Conservation (phyloP, 352 stramenopile genomes). For the Phytopythium kandeliae region DNA sequence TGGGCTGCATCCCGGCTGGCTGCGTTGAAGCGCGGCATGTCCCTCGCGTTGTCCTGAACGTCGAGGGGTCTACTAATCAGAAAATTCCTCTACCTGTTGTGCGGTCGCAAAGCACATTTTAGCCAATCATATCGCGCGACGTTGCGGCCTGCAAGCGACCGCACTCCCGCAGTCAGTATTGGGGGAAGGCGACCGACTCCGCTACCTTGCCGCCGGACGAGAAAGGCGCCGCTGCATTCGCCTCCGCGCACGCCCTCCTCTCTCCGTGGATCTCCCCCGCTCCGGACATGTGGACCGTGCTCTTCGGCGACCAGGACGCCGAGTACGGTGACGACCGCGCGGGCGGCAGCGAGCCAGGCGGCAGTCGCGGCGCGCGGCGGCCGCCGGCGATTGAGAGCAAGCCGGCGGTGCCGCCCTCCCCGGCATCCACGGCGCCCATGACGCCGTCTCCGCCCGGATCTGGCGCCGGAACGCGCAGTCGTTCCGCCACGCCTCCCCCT, state of each 20-base stretch:
- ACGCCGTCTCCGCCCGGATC: constrained; percentile 23
- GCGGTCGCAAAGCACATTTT: background rate
- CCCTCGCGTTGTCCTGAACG: background rate
- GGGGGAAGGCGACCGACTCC: background rate
- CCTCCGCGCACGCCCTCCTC: no score
- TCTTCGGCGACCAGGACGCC: constrained; percentile 50
- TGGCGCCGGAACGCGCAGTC: background rate
- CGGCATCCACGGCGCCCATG: constrained; percentile 19
- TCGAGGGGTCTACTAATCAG: background rate
- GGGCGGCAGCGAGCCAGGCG: background rate
- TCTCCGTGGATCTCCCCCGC: background rate
- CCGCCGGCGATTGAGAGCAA: constrained; percentile 7
- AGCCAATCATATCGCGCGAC: background rate
- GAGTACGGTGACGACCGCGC: background rate
- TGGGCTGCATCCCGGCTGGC: no score
- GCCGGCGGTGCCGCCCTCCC: constrained; percentile 10
- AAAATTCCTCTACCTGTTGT: background rate
- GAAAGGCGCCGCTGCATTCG: no score
- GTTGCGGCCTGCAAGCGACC: no score
- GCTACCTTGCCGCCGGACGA: no score
- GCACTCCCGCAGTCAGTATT: no score
- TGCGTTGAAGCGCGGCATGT: no score
- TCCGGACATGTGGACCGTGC: constrained; percentile 43
- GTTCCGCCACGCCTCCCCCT: constrained; percentile 24
- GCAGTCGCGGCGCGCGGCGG: background rate